These are phyloP conservation scores for Tetrapyrgos nigripes DNA, from an alignment of 1,284 basidiomycete species.

Conservation along the genomic window DNA sequence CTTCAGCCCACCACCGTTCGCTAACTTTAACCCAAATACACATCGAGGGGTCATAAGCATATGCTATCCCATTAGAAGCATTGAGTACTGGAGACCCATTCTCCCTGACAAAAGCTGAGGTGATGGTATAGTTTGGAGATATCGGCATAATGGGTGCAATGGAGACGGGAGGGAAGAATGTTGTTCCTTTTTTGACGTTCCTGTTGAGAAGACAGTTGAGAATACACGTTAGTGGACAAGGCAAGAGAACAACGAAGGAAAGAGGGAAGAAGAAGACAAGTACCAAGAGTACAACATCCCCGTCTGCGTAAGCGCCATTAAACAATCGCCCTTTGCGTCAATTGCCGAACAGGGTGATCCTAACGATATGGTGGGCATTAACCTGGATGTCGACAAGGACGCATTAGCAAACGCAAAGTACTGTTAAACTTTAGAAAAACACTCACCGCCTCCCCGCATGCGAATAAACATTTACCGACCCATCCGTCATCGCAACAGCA, in stretches of 20 bases:
- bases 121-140: constrained; percentile 58
- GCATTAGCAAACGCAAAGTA: constrained; percentile 6
- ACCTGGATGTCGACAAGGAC: constrained; percentile 54
- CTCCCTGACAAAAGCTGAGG: constrained; percentile 68
- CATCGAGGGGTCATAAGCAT: constrained; percentile 77
- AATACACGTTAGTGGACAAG: no score
- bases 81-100: constrained; percentile 83
- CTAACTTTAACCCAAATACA: constrained; percentile 75
- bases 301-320: constrained; percentile 76
- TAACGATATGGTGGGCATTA: constrained; percentile 79
- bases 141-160: constrained; percentile 61
- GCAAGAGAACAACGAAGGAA: constrained; percentile 3
- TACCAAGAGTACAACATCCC: constrained; percentile 82
- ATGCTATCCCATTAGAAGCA: constrained; percentile 75
- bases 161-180: constrained; percentile 70
- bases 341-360: constrained; percentile 75
- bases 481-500: constrained; percentile 81
- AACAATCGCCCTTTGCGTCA: constrained; percentile 63
- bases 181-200: constrained; percentile 72
- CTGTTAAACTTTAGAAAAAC: constrained; percentile 22
- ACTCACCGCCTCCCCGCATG: constrained; percentile 77
- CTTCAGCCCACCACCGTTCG: constrained; percentile 82
- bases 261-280: constrained; percentile 27
- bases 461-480: constrained; percentile 80
- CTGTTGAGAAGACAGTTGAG: constrained; percentile 43